Evolutionary conservation across 148 eudicot species (phyloP).

Genomic region (Silene uniflora): DNA sequence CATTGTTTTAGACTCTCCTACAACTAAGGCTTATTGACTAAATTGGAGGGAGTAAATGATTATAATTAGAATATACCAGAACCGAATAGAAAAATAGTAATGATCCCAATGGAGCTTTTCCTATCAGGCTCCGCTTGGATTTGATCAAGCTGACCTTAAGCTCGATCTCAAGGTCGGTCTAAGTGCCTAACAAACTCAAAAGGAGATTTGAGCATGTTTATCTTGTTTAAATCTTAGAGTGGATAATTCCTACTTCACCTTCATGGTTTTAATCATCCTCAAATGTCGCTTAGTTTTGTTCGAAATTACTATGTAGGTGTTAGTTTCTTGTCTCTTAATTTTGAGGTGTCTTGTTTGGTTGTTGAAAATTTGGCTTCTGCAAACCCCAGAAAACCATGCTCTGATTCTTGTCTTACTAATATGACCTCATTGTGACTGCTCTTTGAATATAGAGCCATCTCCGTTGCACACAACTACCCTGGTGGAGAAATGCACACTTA

Average conservation of each 20-base stretch:
- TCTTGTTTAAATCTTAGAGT: no score
- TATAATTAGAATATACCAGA: neutral
- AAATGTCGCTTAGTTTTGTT: no score
- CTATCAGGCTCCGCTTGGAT: no score
- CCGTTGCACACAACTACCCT: slow-evolving; percentile 92
- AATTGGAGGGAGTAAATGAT: neutral
- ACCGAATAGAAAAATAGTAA: no score
- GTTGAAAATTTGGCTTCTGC: neutral
- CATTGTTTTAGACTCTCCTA: no score
- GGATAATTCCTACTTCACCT: no score
- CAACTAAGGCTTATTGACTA: no score
- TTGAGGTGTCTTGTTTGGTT: neutral
- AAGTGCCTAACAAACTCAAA: no score
- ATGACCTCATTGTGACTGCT: neutral
- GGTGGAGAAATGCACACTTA: slow-evolving; percentile 93
- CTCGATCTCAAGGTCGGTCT: no score
- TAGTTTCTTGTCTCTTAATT: slow-evolving; percentile 1
- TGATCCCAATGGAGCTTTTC: neutral
- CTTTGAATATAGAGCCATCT: slow-evolving; percentile 71
- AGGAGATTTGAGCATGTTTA: no score
- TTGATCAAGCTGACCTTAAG: no score
- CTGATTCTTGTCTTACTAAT: neutral
- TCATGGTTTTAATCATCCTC: no score
- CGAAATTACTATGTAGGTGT: neutral
- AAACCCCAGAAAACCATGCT: neutral